Evolutionary conservation across 371 early-diverging fungal genomes (phyloP).

Genomic region (Nematocida sp.): DNA sequence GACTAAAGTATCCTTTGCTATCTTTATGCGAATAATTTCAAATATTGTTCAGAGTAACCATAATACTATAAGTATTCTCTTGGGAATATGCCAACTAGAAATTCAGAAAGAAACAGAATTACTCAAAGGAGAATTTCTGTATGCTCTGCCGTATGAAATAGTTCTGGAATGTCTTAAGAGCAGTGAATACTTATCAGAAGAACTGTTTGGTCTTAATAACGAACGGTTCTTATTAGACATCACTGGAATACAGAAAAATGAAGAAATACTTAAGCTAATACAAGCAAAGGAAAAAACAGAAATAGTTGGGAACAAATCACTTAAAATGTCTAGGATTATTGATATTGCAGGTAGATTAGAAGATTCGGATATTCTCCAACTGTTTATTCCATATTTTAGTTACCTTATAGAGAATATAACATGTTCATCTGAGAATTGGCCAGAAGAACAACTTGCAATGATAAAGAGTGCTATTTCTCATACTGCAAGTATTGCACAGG

Average conservation of each 20-base stretch:
- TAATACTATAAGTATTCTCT: neutral
- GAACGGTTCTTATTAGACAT: neutral
- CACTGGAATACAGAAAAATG: neutral
- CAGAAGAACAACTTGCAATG: neutral
- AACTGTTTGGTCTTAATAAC: neutral
- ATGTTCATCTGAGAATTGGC: neutral
- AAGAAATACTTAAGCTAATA: neutral
- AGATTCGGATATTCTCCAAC: neutral
- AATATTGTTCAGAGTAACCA: constrained; percentile 4
- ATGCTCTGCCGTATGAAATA: constrained; percentile 15
- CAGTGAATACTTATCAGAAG: constrained; percentile 7
- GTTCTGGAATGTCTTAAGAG: neutral
- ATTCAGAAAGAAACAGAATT: neutral
- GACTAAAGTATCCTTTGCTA: neutral
- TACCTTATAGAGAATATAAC: neutral
- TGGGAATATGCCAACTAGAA: neutral
- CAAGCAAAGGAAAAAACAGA: neutral
- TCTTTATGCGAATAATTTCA: constrained; percentile 19
- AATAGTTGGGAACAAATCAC: neutral
- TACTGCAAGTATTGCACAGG: neutral
- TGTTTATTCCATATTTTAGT: constrained; percentile 29
- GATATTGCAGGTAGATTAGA: neutral
- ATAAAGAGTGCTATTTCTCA: neutral
- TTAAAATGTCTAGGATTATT: neutral
- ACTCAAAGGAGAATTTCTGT: constrained; percentile 36